Percentiles rank a stretch among this genome's conserved stretches.
Conservation (phyloP, 1,284 basidiomycete species). For the Heliocybe sulcata region DNA sequence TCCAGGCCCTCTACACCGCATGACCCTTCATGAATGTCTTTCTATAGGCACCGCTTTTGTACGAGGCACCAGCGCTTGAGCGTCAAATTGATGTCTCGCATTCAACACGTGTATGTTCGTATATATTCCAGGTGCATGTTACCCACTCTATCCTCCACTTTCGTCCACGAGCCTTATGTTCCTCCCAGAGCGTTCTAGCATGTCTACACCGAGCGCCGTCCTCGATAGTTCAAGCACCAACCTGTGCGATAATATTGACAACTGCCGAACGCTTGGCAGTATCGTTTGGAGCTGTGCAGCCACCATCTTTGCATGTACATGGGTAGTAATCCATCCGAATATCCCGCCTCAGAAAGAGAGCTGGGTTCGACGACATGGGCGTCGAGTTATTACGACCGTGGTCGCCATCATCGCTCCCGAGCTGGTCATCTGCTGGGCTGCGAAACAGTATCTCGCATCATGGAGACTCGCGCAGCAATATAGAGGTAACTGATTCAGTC, state of each 20-base stretch:
- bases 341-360: neutral
- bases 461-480: neutral
- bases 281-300: constrained; percentile 9
- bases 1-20: too few relatives aligned
- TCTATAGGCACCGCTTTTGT: too few relatives aligned
- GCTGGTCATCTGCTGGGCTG: neutral
- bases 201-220: too few relatives aligned
- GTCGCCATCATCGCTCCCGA: neutral
- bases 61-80: too few relatives aligned
- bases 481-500: neutral
- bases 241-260: neutral
- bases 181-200: too few relatives aligned
- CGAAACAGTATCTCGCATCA: neutral
- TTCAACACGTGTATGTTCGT: too few relatives aligned
- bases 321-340: constrained; percentile 9
- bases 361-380: neutral
- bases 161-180: too few relatives aligned
- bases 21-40: too few relatives aligned
- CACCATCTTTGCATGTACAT: constrained; percentile 9
- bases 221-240: too few relatives aligned
- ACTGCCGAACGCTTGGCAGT: constrained; percentile 4
- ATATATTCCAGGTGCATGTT: too few relatives aligned
- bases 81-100: too few relatives aligned
- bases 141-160: too few relatives aligned
- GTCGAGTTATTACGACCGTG: neutral